phyloP scores from a whole-genome alignment of 2,329 filamentous ascomycete species.

The Bipolaris oryzae region DNA sequence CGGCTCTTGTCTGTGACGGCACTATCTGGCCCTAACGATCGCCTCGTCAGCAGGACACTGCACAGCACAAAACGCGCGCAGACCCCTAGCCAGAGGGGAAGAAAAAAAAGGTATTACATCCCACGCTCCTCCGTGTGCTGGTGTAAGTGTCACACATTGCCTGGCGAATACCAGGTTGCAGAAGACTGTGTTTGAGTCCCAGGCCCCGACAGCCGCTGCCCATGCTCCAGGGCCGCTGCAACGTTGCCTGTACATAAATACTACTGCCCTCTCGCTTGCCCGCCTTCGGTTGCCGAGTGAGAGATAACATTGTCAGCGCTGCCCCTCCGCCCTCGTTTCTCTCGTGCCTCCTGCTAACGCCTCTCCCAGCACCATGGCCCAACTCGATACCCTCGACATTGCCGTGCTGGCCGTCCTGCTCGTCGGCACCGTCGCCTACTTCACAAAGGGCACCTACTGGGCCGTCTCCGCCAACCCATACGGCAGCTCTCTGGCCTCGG shows the following conservation, averaged over 20 bases:
- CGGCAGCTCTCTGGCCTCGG: slow-evolving; percentile 73
- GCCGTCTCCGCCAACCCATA: slow-evolving; percentile 87
- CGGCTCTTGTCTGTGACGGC: slow-evolving; percentile 31
- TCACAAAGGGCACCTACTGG: slow-evolving; percentile 97
- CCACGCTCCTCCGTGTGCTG: not conserved
- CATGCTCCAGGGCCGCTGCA: slow-evolving; percentile 6
- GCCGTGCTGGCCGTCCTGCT: slow-evolving; percentile 86
- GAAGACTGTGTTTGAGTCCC: not conserved
- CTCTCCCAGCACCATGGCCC: slow-evolving; percentile 71
- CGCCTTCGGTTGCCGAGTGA: slow-evolving; percentile 29
- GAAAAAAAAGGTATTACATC: not conserved
- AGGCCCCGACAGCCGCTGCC: not conserved
- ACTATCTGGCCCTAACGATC: slow-evolving; percentile 25
- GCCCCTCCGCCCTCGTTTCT: slow-evolving; percentile 21
- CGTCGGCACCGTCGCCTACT: slow-evolving; percentile 88
- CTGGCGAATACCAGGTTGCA: not conserved
- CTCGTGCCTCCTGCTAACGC: slow-evolving; percentile 17
- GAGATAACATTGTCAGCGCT: slow-evolving; percentile 29
- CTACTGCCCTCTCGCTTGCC: slow-evolving; percentile 35
- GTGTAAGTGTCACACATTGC: not conserved
- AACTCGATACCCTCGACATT: slow-evolving; percentile 94
- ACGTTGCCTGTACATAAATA: slow-evolving; percentile 29
- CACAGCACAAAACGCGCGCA: not conserved
- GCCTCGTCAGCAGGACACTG: not conserved
- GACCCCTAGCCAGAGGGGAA: not conserved